Evolutionary conservation across 257 asterid species (phyloP), one percentile per base, ranked within the genome.

Genomic region (Penstemon barbatus): DNA sequence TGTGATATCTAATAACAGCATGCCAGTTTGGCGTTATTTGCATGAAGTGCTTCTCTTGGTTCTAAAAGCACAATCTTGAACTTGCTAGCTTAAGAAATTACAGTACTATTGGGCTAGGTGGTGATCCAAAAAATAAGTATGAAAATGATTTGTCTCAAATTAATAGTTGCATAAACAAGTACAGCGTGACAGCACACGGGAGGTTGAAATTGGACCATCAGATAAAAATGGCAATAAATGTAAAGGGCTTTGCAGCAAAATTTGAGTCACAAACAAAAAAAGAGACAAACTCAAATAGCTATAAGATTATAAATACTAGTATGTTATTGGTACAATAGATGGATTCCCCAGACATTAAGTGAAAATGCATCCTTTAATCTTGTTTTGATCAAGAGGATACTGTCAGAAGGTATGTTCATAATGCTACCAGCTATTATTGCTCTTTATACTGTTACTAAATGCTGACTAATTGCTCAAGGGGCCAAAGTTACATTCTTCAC

Each of bases 61-160:
- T 11, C 38, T 56, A 15, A 41, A 33, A 45, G 8, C 51, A 60
- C 50, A 58, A 40, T 10, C 65, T 64, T 40, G 38, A 6, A 15
- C 68, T 55, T 25, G 13, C 37, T 11, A 18, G 13, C 51, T 49
- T 15, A n/a, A 48, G 71, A 41, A 45, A 8, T 59, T 66, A 40
- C 57, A 43, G 15, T 39, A 42, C 8, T 63, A 56, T 58, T 41
- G 11, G 12, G 19, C 67, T 69, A 62, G 41, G 54, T 10, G 19
- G 72, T 42, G 42, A 72, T 43, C 58, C 51, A 63, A 57, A 25
- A 48, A 66, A 18, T 41, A 63, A 36, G 15, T 6, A 1, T 5
- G 49, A 19, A 41, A 41, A 33, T 6, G 46, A 62, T 41, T 66
- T 39, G 33, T 8, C 39, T 33, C 4, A 55, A 53, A 42, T n/a